Base-by-base conservation (phyloP, 805 yeast genomes). In the Myxozyma neotropica region DNA sequence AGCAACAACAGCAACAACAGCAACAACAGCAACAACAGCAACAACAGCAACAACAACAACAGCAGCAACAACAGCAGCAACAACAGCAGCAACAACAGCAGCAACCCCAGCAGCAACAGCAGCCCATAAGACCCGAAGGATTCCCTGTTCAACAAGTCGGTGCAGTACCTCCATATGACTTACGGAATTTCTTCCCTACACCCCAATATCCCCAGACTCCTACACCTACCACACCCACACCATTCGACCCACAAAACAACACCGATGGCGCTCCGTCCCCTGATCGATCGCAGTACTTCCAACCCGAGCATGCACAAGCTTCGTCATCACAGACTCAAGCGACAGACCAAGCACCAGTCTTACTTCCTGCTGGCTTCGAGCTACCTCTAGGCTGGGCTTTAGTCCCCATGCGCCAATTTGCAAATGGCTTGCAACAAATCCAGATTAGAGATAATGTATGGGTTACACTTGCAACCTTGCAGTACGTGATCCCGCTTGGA, bases 351-450 rank as follows among this genome's bases (percentile, higher is more conserved):
- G n/a, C 50, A 2, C 55, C 67, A 2, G 31, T 57, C 21, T 13
- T 23, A n/a, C 51, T 63, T 12, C 67, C 67, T 4, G 38, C 56
- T 6, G 61, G 56, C 7, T 63, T 63, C 33, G 51, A 36, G 19
- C 44, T 64, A n/a, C 67, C 64, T 7, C 57, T 19, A 10, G 67
- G 66, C 19, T 64, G 67, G 67, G 66, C 67, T n/a, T 33, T 64
- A 17, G 58, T 64, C n/a, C 67, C 67, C 26, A 45, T 77, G 54
- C 55, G 65, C n/a, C 64, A 61, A 29, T 49, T 55, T 19, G 42
- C 64, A 2, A 59, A 59, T 29, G 65, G 65, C 3, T 44, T 55
- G 27, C 65, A 61, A 27, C 65, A 61, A 26, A 27, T 61, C 27
- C 65, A 61, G 52, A 55, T 61, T 17, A 45, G 65, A 13, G 64